phyloP scores from a whole-genome alignment of 1,284 basidiomycete species.

The Puccinia polysora region DNA sequence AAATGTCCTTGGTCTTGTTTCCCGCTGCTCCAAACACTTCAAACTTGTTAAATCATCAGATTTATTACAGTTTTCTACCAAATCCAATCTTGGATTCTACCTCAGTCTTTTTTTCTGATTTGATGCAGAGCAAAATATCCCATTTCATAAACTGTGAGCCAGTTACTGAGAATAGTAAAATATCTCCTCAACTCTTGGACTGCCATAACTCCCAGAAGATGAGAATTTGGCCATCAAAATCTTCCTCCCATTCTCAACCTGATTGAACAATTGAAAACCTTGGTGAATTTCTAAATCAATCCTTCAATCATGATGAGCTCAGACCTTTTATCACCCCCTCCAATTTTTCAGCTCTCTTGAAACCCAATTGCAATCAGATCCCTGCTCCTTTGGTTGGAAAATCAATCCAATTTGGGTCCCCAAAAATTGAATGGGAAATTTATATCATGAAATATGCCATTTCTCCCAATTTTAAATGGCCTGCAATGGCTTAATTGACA shows the following conservation, averaged over 20 bases:
- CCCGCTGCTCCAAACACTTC: conserved; percentile 64
- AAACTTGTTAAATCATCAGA: conserved; percentile 53
- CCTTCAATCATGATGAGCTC: conserved; percentile 46
- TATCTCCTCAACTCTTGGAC: conserved; percentile 49
- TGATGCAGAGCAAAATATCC: conserved; percentile 47
- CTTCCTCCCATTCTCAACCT: conserved; percentile 50
- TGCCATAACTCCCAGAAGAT: conserved; percentile 70
- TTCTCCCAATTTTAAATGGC: conserved; percentile 85
- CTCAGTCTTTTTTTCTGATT: conserved; percentile 43
- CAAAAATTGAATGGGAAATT: conserved; percentile 6
- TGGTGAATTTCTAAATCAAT: conserved; percentile 51
- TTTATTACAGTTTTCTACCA: conserved; percentile 43
- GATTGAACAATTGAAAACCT: background rate
- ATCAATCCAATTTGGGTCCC: too few species aligned
- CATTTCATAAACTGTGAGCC: conserved; percentile 48
- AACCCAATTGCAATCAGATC: background rate
- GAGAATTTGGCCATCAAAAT: conserved; percentile 65
- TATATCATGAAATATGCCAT: conserved; percentile 63
- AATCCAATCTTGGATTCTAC: conserved; percentile 46
- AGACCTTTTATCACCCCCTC: conserved; percentile 45
- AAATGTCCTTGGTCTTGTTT: conserved; percentile 79
- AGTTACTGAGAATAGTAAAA: conserved; percentile 31
- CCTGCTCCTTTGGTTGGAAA: too few species aligned
- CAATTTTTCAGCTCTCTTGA: background rate
- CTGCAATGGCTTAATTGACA: conserved; percentile 72